Percentiles rank a stretch among this genome's conserved stretches.
These are phyloP conservation scores for Penicillium sp. DNA, from an alignment of 2,329 filamentous ascomycete genomes.

Conservation along the genomic window DNA sequence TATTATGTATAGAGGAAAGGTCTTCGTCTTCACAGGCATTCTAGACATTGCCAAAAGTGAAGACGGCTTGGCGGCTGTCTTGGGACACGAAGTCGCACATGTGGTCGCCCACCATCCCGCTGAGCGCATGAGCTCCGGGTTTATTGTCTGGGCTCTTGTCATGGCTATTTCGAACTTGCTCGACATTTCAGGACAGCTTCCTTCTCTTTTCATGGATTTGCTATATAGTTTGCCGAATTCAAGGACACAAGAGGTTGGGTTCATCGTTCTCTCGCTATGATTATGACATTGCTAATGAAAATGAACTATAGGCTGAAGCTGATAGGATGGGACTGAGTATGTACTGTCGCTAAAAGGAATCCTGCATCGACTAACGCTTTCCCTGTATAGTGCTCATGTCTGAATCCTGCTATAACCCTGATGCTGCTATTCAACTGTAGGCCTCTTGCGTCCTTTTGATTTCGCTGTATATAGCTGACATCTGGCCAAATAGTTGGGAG, in stretches of 20 bases:
- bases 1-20: constrained; percentile 45
- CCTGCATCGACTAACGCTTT: constrained; percentile 17
- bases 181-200: constrained; percentile 36
- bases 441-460: constrained; percentile 14
- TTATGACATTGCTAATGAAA: constrained; percentile 10
- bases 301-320: constrained; percentile 47
- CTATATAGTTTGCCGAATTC: constrained; percentile 53
- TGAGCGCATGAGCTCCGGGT: constrained; percentile 50
- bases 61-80: constrained; percentile 57
- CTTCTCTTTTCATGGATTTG: constrained; percentile 44
- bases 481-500: constrained; percentile 37
- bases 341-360: constrained; percentile 5
- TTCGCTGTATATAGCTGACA: not conserved
- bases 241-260: constrained; percentile 51
- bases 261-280: not conserved
- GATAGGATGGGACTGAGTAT: constrained; percentile 58
- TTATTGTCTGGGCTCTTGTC: constrained; percentile 29
- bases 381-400: constrained; percentile 54
- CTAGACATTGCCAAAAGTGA: constrained; percentile 54
- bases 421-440: constrained; percentile 51
- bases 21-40: constrained; percentile 63
- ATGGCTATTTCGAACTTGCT: constrained; percentile 31
- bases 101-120: constrained; percentile 55
- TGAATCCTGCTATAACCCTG: constrained; percentile 56
- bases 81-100: constrained; percentile 63